Evolutionary conservation across 129 eudicot genomes (phyloP), one percentile per base, ranked within the genome.

Genomic region (Flaveria bidentis): DNA sequence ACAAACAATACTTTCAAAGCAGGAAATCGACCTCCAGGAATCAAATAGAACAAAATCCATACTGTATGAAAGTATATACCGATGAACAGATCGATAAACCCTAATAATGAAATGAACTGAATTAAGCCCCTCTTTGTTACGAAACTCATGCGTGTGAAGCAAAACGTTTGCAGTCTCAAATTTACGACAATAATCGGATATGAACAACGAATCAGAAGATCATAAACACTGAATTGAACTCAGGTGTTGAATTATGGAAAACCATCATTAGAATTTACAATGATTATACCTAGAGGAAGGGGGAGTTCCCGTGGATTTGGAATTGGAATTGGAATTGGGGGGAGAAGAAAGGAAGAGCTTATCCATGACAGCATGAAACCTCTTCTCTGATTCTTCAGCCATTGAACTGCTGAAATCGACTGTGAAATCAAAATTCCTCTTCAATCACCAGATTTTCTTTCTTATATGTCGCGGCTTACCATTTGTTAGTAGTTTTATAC

Each of bases 331-430:
- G 69, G 90, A 45, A 73, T 77, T 85, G 73, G 90, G 84, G 72
- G 90, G 82, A 64, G 91, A 76, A 74, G 89, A 84, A 47, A 83
- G 79, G 58, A 87, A 92, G 64, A 92, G 91, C 57, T 90, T 89
- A 74, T 87, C 91, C 98, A 92, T 89, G 23, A 86, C 61, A 7
- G 82, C 93, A 10, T 84, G 82, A 72, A 92, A 87, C 61, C 90
- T 76, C 86, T 83, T 92, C 82, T 86, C 96, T 47, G 98, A 88
- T 65, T 92, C 98, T 68, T 90, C 91, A 13, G 86, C 97, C 97
- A 92, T 92, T 65, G 57, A 30, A 47, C 15, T 8, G 26, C 15
- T 8, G 26, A 63, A 36, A 1, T 69, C 44, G 57, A 52, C 16
- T 39, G 30, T 2, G 36, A 75, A 20, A 73, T 66, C 25, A 2